Percentiles rank a stretch among this genome's conserved stretches.
Evolutionary conservation across 2,329 filamentous ascomycete genomes (phyloP).

Genomic region (Pseudodiploospora longispora): DNA sequence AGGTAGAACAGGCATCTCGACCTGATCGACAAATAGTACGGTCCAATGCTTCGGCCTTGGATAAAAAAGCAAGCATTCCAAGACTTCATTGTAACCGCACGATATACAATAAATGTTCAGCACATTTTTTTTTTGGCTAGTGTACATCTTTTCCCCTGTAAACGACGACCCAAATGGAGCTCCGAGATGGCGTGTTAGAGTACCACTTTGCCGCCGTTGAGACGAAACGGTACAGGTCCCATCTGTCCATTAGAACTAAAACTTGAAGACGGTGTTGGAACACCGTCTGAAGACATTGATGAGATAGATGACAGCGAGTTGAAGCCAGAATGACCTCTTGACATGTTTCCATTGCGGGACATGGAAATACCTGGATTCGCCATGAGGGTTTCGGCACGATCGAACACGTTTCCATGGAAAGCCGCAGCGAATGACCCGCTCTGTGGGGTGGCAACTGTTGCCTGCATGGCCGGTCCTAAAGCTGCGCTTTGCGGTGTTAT

Average conservation of each 20-base stretch:
- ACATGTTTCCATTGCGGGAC: slow-evolving; percentile 41
- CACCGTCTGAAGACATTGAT: slow-evolving; percentile 33
- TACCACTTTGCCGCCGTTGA: slow-evolving; percentile 31
- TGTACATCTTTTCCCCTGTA: no score
- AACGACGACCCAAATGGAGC: no score
- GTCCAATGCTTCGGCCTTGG: slow-evolving; percentile 5
- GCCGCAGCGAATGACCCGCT: slow-evolving; percentile 46
- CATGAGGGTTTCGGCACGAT: slow-evolving; percentile 50
- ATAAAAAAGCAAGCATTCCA: slow-evolving; percentile 10
- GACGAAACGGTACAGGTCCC: slow-evolving; percentile 23
- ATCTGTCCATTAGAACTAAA: slow-evolving; percentile 25
- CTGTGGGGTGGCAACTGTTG: slow-evolving; percentile 69
- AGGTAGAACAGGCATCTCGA: background rate
- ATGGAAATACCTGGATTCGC: slow-evolving; percentile 51
- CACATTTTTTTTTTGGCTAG: no score
- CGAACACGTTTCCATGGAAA: slow-evolving; percentile 52
- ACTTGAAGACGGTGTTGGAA: slow-evolving; percentile 19
- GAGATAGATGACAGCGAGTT: slow-evolving; percentile 33
- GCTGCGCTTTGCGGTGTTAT: slow-evolving; percentile 87
- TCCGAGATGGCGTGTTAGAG: slow-evolving; percentile 18
- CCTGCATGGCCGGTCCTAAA: slow-evolving; percentile 81
- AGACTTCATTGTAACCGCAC: background rate
- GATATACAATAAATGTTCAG: slow-evolving; percentile 7
- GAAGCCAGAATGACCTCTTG: slow-evolving; percentile 31
- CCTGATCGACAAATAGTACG: background rate